Base-by-base conservation (phyloP, 305 asterid species). In the Plantago rigida region DNA sequence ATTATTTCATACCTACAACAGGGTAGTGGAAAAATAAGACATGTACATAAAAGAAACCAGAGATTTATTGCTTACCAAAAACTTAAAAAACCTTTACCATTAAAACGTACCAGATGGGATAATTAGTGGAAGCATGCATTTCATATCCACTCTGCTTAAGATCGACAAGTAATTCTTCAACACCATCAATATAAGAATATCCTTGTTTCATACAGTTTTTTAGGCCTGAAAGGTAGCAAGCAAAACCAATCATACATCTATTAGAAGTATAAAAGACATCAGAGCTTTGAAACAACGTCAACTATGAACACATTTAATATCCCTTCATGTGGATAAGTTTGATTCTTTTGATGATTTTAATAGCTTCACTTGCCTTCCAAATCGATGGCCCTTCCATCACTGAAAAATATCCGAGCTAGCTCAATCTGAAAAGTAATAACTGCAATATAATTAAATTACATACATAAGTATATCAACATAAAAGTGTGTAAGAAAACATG, bases 121-220 rank as follows among this genome's bases (percentile, higher is more conserved):
- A 91, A 73, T 91, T 91, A 19, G 98, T 87, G 48, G 81, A 71
- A 73, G 96, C 70, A 56, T 91, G 96, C 79, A 91, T 84, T 62
- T 91, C 96, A 47, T 84, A 87, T 72, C 96, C 96, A 72, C 73
- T 79, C 59, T 67, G 72, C 83, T 86, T 87, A 58, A 91, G 79
- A 77, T 77, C 78, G 59, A 53, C 53, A 58, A 91, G 87, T 57
- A 91, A 72, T 57, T 72, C 86, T 74, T 87, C 88, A 57, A 91
- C 82, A 44, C 96, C 98, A 74, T 81, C 82, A 17, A 91, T 65
- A 74, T 86, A 91, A 47, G 84, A 80, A 68, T 84, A 91, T 48
- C 87, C 94, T 60, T 53, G 79, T 74, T 64, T 80, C 92, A 87
- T 82, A 77, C 94, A 84, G 78, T 67, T 75, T 81, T 87, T 91